A percentile compares a stretch with the other conserved stretches of the same genome.
phyloP scores from a whole-genome alignment of 371 early-diverging fungal genomes.

The Nosema muscidifuracis region DNA sequence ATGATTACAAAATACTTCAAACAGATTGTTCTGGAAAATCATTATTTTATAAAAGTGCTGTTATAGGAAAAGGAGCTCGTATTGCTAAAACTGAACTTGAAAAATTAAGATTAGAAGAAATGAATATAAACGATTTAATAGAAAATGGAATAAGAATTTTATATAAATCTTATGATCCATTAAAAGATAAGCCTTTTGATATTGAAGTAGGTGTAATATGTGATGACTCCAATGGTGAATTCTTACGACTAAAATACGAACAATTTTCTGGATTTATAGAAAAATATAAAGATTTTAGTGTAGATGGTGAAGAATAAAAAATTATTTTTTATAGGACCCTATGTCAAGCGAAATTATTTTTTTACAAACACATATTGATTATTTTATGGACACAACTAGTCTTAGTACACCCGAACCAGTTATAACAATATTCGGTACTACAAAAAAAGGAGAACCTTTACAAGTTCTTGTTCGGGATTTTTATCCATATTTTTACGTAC shows the following conservation, averaged over 20 bases:
- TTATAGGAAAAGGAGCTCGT: conserved; percentile 57
- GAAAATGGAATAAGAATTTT: conserved; percentile 56
- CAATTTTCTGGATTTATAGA: conserved; percentile 39
- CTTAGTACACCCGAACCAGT: conserved; percentile 27
- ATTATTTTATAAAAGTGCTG: conserved; percentile 46
- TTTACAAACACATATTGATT: conserved; percentile 57
- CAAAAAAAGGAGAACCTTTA: conserved; percentile 71
- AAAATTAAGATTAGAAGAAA: conserved; percentile 51
- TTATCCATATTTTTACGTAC: conserved; percentile 84
- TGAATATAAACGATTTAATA: conserved; percentile 49
- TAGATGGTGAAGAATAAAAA: conserved; percentile 44
- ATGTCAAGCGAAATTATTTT: conserved; percentile 47
- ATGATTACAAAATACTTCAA: conserved; percentile 35
- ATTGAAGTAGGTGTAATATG: conserved; percentile 52
- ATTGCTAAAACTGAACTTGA: conserved; percentile 63
- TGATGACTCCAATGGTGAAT: conserved; percentile 29
- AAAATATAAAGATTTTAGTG: conserved; percentile 52
- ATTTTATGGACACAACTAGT: conserved; percentile 10
- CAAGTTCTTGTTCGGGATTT: conserved; percentile 82
- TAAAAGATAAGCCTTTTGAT: conserved; percentile 60
- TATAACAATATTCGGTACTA: conserved; percentile 56
- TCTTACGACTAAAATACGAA: conserved; percentile 31
- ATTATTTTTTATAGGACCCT: not conserved
- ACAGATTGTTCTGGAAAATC: conserved; percentile 54
- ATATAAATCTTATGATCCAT: conserved; percentile 56